Conservation (phyloP, 768 basidiomycete species). For the Podaxis rugospora region DNA sequence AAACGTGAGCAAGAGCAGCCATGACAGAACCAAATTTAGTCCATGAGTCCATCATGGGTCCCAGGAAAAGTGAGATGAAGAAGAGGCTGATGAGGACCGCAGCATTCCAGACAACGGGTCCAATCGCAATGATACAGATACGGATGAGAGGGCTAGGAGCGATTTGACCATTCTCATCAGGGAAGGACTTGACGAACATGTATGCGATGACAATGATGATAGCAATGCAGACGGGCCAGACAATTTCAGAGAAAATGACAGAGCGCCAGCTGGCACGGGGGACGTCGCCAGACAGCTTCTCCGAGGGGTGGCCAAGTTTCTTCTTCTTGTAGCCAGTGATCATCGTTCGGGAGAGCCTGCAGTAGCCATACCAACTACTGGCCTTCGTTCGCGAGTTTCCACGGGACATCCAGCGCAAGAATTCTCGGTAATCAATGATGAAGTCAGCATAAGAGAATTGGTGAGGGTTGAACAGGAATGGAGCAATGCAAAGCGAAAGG, state of each 20-base stretch:
- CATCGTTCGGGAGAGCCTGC: slow-evolving; percentile 93
- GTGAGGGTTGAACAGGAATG: slow-evolving; percentile 99
- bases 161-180: slow-evolving; percentile 51
- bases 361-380: slow-evolving; percentile 99
- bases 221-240: slow-evolving; percentile 76
- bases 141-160: slow-evolving; percentile 86
- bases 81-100: slow-evolving; percentile 81
- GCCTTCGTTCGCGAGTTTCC: slow-evolving; percentile 96
- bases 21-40: slow-evolving; percentile 87
- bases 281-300: slow-evolving; percentile 92
- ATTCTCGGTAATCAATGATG: slow-evolving; percentile 98
- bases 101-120: slow-evolving; percentile 95
- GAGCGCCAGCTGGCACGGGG: slow-evolving; percentile 87
- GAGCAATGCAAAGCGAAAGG: slow-evolving; percentile 89
- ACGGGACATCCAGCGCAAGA: slow-evolving; percentile 98
- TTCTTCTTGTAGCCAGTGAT: slow-evolving; percentile 99
- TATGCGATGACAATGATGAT: slow-evolving; percentile 79
- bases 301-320: slow-evolving; percentile 94
- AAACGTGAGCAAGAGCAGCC: slow-evolving; percentile 86
- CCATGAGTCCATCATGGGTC: slow-evolving; percentile 84
- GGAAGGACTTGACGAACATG: slow-evolving; percentile 94
- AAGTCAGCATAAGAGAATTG: slow-evolving; percentile 98
- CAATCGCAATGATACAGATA: slow-evolving; percentile 82
- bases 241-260: slow-evolving; percentile 79
- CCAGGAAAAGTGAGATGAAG: slow-evolving; percentile 88